Evolutionary conservation across 192 early-diverging fungal species (phyloP).

Genomic region (Jimgerdemannia lactiflua): DNA sequence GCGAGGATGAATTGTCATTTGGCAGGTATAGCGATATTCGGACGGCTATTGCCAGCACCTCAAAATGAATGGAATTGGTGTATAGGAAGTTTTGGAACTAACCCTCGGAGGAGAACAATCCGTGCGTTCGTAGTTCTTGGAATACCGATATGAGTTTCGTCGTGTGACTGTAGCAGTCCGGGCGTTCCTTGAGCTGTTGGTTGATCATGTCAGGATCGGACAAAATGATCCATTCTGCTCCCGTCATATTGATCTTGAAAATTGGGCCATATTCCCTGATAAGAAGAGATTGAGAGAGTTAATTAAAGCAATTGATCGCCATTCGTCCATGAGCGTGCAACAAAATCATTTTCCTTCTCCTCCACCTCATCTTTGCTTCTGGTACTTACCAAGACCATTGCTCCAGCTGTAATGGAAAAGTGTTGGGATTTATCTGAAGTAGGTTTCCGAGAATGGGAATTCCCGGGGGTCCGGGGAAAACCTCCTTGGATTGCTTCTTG

Average conservation of each 20-base stretch:
- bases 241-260: neutral
- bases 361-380: neutral
- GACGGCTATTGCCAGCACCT: neutral
- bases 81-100: neutral
- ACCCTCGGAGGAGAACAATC: slow-evolving; percentile 11
- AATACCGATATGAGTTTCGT: neutral
- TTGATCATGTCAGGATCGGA: slow-evolving; percentile 3
- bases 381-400: neutral
- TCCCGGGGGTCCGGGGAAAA: neutral
- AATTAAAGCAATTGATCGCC: neutral
- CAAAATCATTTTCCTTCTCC: too few species aligned
- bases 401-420: neutral
- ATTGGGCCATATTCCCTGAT: slow-evolving; percentile 11
- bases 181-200: slow-evolving; percentile 3
- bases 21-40: too few species aligned
- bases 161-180: neutral
- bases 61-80: too few species aligned
- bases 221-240: neutral
- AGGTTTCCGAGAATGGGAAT: slow-evolving; percentile 1
- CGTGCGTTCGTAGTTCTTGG: neutral
- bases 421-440: neutral
- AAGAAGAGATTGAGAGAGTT: neutral
- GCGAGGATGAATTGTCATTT: neutral
- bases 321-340: neutral
- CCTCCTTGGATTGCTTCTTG: too few species aligned